Evolutionary conservation across 148 eudicot genomes (phyloP).

Genomic region (Camellia sinensis): DNA sequence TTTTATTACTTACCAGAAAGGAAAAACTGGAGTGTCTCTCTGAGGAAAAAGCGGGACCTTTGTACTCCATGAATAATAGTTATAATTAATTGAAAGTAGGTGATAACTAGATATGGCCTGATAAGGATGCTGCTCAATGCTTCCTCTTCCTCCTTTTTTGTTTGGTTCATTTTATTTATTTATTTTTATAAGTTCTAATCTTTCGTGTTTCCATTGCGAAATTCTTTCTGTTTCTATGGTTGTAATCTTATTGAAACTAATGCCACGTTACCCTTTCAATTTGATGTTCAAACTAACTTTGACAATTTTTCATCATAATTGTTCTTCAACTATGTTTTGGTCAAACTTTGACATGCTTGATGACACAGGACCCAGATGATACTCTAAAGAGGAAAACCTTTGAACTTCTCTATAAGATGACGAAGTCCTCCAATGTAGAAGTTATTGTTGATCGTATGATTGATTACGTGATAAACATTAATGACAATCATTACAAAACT

Average conservation of each 20-base stretch:
- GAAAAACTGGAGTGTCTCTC: neutral
- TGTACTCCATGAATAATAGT: neutral
- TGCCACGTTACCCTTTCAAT: neutral
- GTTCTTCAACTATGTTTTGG: neutral
- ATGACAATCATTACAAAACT: conserved; percentile 92
- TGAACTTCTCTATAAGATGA: conserved; percentile 93
- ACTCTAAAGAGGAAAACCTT: conserved; percentile 96
- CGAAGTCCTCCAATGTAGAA: conserved; percentile 93
- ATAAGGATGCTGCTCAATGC: neutral
- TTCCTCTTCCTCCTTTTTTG: neutral
- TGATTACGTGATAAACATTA: conserved; percentile 86
- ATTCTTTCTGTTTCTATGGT: neutral
- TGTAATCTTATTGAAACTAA: neutral
- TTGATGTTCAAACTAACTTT: neutral
- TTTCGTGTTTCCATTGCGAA: neutral
- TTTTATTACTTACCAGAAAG: neutral
- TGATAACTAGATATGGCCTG: neutral
- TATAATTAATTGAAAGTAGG: neutral
- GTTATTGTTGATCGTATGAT: conserved; percentile 98
- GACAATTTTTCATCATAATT: neutral
- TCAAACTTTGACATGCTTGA: conserved; percentile 21
- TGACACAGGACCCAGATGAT: conserved; percentile 92
- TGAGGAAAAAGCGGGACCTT: neutral
- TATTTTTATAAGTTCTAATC: neutral
- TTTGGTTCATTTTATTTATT: neutral